A percentile compares a stretch with the other conserved stretches of the same genome.
Evolutionary conservation across 495 filamentous ascomycete genomes (phyloP).

Genomic region (Hamigera avellanea): DNA sequence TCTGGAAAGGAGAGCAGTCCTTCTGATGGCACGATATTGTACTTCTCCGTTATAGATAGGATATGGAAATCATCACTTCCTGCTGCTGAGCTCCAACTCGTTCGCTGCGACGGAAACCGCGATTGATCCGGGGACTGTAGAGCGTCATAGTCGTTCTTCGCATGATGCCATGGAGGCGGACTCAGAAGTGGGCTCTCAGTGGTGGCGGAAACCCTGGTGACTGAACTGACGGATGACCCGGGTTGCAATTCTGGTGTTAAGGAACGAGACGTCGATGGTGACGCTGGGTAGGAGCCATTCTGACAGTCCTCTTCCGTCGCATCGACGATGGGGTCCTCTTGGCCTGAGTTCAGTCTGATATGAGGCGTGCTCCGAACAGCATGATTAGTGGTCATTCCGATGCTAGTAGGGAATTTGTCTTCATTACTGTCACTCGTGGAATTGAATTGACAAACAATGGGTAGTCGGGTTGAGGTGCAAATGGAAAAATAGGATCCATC

Average conservation of each 20-base stretch:
- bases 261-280: conserved; percentile 1
- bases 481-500: too few relatives aligned
- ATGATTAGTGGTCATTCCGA: too few relatives aligned
- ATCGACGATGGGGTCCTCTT: neutral
- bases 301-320: neutral
- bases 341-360: neutral
- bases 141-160: conserved; percentile 34
- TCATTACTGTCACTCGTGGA: too few relatives aligned
- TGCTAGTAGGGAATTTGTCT: too few relatives aligned
- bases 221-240: neutral
- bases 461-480: too few relatives aligned
- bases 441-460: too few relatives aligned
- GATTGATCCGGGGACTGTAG: conserved; percentile 27
- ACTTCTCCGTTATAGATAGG: conserved; percentile 69
- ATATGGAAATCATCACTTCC: conserved; percentile 55
- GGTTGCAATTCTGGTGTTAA: neutral
- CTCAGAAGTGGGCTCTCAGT: conserved; percentile 36
- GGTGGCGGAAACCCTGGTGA: conserved; percentile 10
- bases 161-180: conserved; percentile 37
- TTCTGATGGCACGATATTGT: conserved; percentile 62
- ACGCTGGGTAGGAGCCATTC: neutral
- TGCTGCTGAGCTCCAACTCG: conserved; percentile 50
- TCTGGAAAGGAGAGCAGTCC: conserved; percentile 56
- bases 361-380: neutral
- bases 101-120: conserved; percentile 37